Conservation (phyloP, 2,329 filamentous ascomycete genomes). For the Canariomyces notabilis region DNA sequence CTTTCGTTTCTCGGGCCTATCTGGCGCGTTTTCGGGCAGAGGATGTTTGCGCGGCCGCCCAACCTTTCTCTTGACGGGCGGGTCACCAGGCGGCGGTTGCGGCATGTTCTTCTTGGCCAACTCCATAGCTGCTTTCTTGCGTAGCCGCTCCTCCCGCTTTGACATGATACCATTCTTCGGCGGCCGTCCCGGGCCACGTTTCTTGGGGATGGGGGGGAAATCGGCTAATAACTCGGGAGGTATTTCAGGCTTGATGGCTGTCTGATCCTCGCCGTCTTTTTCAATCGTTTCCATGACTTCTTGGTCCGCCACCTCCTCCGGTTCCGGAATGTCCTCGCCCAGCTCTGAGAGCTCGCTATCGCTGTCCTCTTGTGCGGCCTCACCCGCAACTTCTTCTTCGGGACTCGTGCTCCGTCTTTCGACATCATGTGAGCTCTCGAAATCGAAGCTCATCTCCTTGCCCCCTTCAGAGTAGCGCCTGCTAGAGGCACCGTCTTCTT, state of each 20-base stretch:
- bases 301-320: constrained; percentile 26
- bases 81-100: constrained; percentile 43
- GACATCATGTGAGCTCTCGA: constrained; percentile 58
- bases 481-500: constrained; percentile 43
- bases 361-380: constrained; percentile 27
- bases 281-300: constrained; percentile 32
- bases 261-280: constrained; percentile 23
- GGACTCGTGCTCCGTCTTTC: constrained; percentile 54
- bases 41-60: constrained; percentile 62
- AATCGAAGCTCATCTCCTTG: constrained; percentile 70
- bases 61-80: constrained; percentile 58
- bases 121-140: constrained; percentile 55
- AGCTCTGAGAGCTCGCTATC: constrained; percentile 30
- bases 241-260: constrained; percentile 21
- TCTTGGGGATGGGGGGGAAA: constrained; percentile 50
- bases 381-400: constrained; percentile 35
- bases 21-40: constrained; percentile 49
- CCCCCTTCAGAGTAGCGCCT: constrained; percentile 51
- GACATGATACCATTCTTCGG: constrained; percentile 82
- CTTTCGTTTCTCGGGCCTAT: constrained; percentile 58
- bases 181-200: constrained; percentile 72
- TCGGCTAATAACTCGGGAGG: constrained; percentile 25
- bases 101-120: constrained; percentile 48
- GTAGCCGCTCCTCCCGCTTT: constrained; percentile 63
- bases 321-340: constrained; percentile 28